Conservation (phyloP, 495 filamentous ascomycete genomes). For the Aspergillus incahuasiensis region DNA sequence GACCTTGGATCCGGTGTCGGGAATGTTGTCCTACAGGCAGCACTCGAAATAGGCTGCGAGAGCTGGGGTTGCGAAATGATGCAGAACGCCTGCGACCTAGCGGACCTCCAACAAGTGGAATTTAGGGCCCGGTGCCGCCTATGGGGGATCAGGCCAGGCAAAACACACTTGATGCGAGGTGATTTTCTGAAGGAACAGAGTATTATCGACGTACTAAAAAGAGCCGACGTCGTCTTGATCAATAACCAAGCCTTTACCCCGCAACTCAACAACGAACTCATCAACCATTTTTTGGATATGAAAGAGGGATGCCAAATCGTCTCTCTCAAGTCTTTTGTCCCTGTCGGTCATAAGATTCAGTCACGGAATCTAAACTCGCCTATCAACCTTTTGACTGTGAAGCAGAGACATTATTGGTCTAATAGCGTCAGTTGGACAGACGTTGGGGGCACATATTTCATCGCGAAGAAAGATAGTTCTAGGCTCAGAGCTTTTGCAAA, state of each 20-base stretch:
- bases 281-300: conserved; percentile 88
- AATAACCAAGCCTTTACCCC: conserved; percentile 96
- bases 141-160: conserved; percentile 80
- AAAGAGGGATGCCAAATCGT: conserved; percentile 89
- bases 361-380: conserved; percentile 67
- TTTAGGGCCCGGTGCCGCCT: conserved; percentile 78
- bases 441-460: conserved; percentile 75
- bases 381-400: conserved; percentile 70
- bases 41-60: conserved; percentile 87
- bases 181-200: conserved; percentile 74
- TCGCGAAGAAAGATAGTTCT: conserved; percentile 75
- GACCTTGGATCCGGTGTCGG: conserved; percentile 94
- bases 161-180: conserved; percentile 73
- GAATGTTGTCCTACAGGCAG: conserved; percentile 92
- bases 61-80: conserved; percentile 97
- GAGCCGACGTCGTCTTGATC: conserved; percentile 88
- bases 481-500: conserved; percentile 46
- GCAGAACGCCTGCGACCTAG: conserved; percentile 78
- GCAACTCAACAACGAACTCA: conserved; percentile 76
- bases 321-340: conserved; percentile 76
- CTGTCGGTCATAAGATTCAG: conserved; percentile 63
- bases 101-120: conserved; percentile 79
- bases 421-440: conserved; percentile 90
- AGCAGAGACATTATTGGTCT: conserved; percentile 72
- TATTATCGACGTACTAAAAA: conserved; percentile 67